Evolutionary conservation across 371 early-diverging fungal species (phyloP).

Genomic region (Syncephalastrum racemosum): DNA sequence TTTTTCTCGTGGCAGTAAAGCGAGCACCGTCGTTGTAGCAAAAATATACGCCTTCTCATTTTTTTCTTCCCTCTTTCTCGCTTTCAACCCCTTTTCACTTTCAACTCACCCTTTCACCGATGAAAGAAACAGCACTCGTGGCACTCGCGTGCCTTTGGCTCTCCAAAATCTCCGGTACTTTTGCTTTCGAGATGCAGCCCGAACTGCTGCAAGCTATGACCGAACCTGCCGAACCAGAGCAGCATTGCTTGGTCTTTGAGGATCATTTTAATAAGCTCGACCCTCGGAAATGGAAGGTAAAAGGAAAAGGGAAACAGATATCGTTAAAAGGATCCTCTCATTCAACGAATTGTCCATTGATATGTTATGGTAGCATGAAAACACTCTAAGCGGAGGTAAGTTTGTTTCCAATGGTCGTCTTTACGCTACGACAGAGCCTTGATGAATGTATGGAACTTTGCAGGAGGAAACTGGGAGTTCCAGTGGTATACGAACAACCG

Average conservation of each 20-base stretch:
- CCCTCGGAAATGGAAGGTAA: constrained; percentile 56
- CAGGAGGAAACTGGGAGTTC: constrained; percentile 58
- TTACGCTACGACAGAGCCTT: neutral
- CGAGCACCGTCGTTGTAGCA: too few relatives aligned
- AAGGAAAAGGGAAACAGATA: neutral
- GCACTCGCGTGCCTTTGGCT: neutral
- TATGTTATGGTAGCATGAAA: constrained; percentile 42
- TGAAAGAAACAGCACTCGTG: neutral
- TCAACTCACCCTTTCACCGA: neutral
- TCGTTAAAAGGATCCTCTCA: neutral
- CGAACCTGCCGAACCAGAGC: neutral
- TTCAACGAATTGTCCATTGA: neutral
- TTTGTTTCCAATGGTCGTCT: neutral
- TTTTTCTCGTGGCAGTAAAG: too few relatives aligned
- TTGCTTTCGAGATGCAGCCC: constrained; percentile 2
- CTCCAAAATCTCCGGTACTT: constrained; percentile 1
- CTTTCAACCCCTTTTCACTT: neutral
- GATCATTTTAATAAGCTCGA: constrained; percentile 67
- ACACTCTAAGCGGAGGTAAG: constrained; percentile 53
- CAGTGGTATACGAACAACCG: constrained; percentile 62
- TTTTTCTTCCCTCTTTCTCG: constrained; percentile 8
- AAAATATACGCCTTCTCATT: neutral
- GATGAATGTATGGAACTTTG: too few relatives aligned
- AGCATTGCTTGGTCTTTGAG: constrained; percentile 53
- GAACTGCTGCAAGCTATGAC: neutral